phyloP scores from a whole-genome alignment of 2,329 filamentous ascomycete genomes.

The Venturiaceae sp. region DNA sequence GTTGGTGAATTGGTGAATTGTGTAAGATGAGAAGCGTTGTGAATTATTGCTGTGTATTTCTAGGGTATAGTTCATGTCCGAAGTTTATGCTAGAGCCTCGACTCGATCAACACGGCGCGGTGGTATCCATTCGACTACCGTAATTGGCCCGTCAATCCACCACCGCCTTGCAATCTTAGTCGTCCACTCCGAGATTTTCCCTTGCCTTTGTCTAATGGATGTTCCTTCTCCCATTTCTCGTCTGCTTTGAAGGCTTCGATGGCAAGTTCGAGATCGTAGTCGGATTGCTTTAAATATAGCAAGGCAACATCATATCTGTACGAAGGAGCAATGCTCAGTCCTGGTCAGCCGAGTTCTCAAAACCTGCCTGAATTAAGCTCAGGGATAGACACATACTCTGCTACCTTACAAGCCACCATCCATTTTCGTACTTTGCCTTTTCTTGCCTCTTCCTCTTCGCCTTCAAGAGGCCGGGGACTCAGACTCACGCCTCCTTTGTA shows the following conservation, averaged over 20 bases:
- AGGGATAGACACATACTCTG: conserved; percentile 47
- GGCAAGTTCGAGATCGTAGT: conserved; percentile 57
- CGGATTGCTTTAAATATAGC: conserved; percentile 61
- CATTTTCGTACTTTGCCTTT: conserved; percentile 64
- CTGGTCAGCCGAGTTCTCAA: conserved; percentile 20
- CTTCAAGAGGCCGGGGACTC: conserved; percentile 61
- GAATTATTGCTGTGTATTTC: not conserved
- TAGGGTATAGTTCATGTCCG: not conserved
- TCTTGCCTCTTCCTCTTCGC: conserved; percentile 62
- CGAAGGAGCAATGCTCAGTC: conserved; percentile 23
- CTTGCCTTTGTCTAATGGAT: conserved; percentile 46
- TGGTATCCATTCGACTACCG: too few relatives aligned
- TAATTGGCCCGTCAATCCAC: conserved; percentile 24
- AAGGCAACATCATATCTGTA: conserved; percentile 58
- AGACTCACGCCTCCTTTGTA: conserved; percentile 59
- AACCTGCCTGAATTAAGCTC: not conserved
- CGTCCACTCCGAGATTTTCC: conserved; percentile 21
- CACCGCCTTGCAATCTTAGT: conserved; percentile 23
- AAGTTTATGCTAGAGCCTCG: too few relatives aligned
- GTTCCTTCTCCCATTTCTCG: conserved; percentile 63
- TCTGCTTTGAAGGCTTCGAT: conserved; percentile 58
- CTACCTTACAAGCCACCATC: conserved; percentile 70
- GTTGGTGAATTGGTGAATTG: not conserved
- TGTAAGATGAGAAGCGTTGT: too few relatives aligned
- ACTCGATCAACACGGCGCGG: too few relatives aligned